Evolutionary conservation across 176 grass and related monocot genomes (phyloP).

Genomic region (Pontederia paniculata): DNA sequence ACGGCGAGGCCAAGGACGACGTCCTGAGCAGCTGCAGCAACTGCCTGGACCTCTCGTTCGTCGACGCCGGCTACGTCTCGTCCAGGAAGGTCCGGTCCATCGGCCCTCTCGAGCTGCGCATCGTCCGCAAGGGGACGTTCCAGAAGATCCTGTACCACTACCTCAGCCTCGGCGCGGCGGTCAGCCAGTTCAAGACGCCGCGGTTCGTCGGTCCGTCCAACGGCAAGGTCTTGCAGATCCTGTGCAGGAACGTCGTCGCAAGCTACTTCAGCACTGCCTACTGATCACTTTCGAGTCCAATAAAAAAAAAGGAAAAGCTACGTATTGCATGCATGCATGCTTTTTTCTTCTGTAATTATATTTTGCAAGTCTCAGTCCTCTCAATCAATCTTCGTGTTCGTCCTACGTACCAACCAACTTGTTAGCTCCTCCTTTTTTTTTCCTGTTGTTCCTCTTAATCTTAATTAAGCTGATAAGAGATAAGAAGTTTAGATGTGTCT

Average conservation of each 20-base stretch:
- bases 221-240: constrained; percentile 49
- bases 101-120: constrained; percentile 42
- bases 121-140: constrained; percentile 43
- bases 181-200: constrained; percentile 87
- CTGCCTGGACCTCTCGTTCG: constrained; percentile 53
- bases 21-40: constrained; percentile 60
- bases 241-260: constrained; percentile 15
- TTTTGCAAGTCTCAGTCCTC: too few species aligned
- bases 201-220: constrained; percentile 35
- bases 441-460: too few species aligned
- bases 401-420: too few species aligned
- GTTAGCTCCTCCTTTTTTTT: too few species aligned
- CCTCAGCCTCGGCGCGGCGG: constrained; percentile 35
- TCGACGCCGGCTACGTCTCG: constrained; percentile 48
- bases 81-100: constrained; percentile 35
- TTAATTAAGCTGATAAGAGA: too few species aligned
- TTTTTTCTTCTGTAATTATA: too few species aligned
- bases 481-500: too few species aligned
- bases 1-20: constrained; percentile 29
- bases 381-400: too few species aligned
- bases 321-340: too few species aligned
- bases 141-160: constrained; percentile 47
- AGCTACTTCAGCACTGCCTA: constrained; percentile 33
- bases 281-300: too few species aligned
- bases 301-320: too few species aligned